Evolutionary conservation across 75 land plant genomes (phyloP), one percentile per base, ranked within the genome.

Genomic region (Azolla pinnata): DNA sequence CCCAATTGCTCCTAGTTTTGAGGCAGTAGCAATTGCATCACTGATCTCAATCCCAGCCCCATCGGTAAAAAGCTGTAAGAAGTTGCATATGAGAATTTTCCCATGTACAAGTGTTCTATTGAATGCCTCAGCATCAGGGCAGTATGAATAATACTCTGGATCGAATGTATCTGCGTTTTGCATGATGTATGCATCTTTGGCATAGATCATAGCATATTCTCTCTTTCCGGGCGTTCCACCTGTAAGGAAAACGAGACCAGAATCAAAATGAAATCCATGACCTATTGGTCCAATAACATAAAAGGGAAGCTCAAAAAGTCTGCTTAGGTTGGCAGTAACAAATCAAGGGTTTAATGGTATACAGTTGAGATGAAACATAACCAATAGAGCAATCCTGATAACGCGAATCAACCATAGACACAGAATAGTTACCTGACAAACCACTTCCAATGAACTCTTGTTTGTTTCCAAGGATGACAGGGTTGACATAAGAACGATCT

Each of bases 61-160:
- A 19, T 51, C 61, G 19, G 62, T 63, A 34, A 76, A 82, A 40
- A 79, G 64, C 29, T 59, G 57, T 0, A 72, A 56, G 34, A 72
- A 79, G 34, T 71, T 65, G 72, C 89, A 85, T 31, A 85, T 82
- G 44, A 85, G 69, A 9, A 85, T 61, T 59, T 82, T 85, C 65
- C 79, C 79, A 17, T 51, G 32, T 25, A 63, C 80, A 8, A 75
- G 42, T 0, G 55, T 58, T 28, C 44, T 62, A 47, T 69, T 81
- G 74, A 84, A 81, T 9, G 71, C 58, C 17, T 69, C 67, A 0
- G 76, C 55, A 38, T 66, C 53, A 40, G 74, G 81, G 57, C 88
- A 81, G 52, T 65, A 72, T 0, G 75, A 72, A 31, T 58, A 65
- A 42, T 71, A 71, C 58, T 77, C 75, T 8, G 64, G 23, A 20